Evolutionary conservation across 2,329 filamentous ascomycete genomes (phyloP), one percentile per base, ranked within the genome.

Genomic region (Diaporthe ampelina): DNA sequence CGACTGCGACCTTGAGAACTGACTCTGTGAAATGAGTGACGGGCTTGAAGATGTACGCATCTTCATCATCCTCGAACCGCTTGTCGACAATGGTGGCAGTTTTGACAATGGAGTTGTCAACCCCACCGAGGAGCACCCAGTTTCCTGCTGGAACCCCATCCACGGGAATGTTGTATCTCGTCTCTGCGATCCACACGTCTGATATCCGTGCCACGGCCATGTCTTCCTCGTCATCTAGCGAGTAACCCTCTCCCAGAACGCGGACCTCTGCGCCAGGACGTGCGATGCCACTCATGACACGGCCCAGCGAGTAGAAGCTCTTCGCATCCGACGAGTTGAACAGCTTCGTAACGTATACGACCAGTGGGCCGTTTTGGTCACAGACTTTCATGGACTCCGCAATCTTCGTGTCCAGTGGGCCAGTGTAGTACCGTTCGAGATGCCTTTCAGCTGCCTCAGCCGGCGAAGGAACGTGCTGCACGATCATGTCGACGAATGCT

Each of bases 41-140:
- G 0, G 97, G 96, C 77, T 92, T 93, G 89, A 99, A 98, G 80
- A 99, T 97, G 83, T 97, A 97, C 0, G 94, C 95, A 76, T 97
- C 95, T 82, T 98, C 96, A 61, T 97, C 91, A 70, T 97, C 93
- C 35, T 95, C 93, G 11, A 98, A 88, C 77, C 92, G 93, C 52
- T 91, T 91, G 1, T 95, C 91, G 40, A 99, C 91, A 63, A 99
- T 89, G 0, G 97, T 99, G 11, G 97, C 97, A 3, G 95, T 96
- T 85, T 99, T 99, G 85, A 98, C 95, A 79, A 99, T 98, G 6
- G 95, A 98, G 83, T 98, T 98, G 86, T 98, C 96, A 37, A 99
- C 92, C 19, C 96, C 97, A 72, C 94, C 92, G 21, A 99, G 88
- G n/a, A 99, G 86, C 19, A 97, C 96, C 88, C 95, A 94, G 81